Base-by-base conservation (phyloP, 1,284 basidiomycete genomes). In the Mycosarcoma mackinlayi region DNA sequence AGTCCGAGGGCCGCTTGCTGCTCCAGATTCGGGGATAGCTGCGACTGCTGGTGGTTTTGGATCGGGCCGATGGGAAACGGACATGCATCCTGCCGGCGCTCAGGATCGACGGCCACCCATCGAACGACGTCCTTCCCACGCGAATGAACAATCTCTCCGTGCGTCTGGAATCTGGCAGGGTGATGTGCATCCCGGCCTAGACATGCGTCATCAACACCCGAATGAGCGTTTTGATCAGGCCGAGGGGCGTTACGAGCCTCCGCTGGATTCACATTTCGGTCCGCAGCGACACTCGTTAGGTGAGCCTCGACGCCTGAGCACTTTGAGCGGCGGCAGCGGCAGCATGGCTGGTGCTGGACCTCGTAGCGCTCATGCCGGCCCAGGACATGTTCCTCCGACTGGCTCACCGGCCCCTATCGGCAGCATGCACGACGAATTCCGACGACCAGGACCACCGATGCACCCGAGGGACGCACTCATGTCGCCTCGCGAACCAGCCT, bases 401-500 rank as follows among this genome's bases (percentile, higher is more conserved):
- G 45, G 49, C 11, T 28, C 50, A 1, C 35, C 34, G 14, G 40
- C 44, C 3, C 13, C 41, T 4, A 41, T 51, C 19, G 28, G 37
- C n/a, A 39, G 48, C 34, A 44, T 44, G 42, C 56, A 56, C 7
- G 56, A 64, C 18, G 66, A 69, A 14, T 69, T 69, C 16, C 51
- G 60, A 23, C 60, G 66, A 49, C 60, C 66, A 13, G 50, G 46
- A 18, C 54, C 46, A 4, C 54, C 49, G 13, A 58, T 48, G 51
- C 28, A 50, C 10, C 27, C 33, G 18, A 28, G 63, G 21, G 63
- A 66, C 11, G 25, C 56, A 14, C 39, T n/a, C 46, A 51, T 56
- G 41, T 60, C 63, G 39, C 63, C 63, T 16, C 8, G 35, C 6
- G 39, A 48, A 44, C 56, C 56, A 40, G 44, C 42, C 13, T 66